Base-by-base conservation (phyloP, 2,329 filamentous ascomycete genomes). In the Penicillium freii region DNA sequence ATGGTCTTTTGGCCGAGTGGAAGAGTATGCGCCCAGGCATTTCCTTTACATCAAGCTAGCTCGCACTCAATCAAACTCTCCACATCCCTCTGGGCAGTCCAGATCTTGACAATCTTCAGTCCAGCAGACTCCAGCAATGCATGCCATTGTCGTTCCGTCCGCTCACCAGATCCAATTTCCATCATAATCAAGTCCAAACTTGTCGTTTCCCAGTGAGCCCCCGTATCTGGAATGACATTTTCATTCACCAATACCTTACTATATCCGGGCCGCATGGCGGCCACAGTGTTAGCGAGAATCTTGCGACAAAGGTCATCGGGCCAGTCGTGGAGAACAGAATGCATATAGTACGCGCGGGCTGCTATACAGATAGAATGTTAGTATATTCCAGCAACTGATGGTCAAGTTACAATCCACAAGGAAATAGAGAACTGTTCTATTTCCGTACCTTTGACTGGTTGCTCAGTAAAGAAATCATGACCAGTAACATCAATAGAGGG, bases 401-500 rank as follows among this genome's bases (percentile, higher is more conserved):
- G 3, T 34, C 45, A 34, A 13, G n/a, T 31, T 10, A 8, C 34
- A 29, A 17, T 17, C 2, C 8, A 5, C 25, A 42, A 21, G 36
- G 8, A n/a, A 4, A 42, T 8, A 9, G 8, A 1, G 15, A 17
- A 23, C 15, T n/a, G 19, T 10, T 17, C 8, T 17, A 9, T 42
- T 23, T 21, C 10, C 38, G 2, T 51, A 72, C 75, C 76, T 59
- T 78, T 77, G 8, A 82, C 61, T 0, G 76, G 78, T 56, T 82
- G 78, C 36, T 75, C 71, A 0, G 69, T 77, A 54, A 75, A 74
- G 57, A 82, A 82, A 61, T 82, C 76, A 52, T 82, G 72, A 10
- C 19, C 23, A 4, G 40, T 52, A 1, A 52, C 40, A 9, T 45
- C 50, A 45, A 52, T 52, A 21, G 50, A 45, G 13, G 31, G 8